Evolutionary conservation across 129 eudicot genomes (phyloP).

Genomic region (Smallanthus sonchifolius): DNA sequence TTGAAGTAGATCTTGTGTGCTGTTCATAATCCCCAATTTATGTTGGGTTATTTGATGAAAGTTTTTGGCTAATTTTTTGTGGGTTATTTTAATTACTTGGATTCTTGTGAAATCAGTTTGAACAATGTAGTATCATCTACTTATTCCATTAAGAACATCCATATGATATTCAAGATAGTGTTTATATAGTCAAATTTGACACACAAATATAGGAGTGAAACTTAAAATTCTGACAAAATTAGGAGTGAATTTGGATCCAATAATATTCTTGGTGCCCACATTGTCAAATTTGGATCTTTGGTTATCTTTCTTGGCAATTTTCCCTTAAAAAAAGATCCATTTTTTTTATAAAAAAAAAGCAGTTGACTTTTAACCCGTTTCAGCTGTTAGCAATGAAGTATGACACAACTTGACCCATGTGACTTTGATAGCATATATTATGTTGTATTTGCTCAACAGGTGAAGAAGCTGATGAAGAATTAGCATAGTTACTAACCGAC

Average conservation of each 20-base stretch:
- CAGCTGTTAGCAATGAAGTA: not conserved
- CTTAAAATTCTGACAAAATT: too few species aligned
- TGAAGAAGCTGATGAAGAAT: slow-evolving; percentile 33
- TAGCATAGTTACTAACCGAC: slow-evolving; percentile 22
- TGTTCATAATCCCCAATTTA: slow-evolving; percentile 6
- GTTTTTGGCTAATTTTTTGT: not conserved
- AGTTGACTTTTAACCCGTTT: not conserved
- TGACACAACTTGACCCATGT: slow-evolving; percentile 12
- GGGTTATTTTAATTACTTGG: not conserved
- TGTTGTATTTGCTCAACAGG: slow-evolving; percentile 33
- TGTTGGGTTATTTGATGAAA: slow-evolving; percentile 1
- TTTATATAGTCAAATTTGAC: not conserved
- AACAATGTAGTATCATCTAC: not conserved
- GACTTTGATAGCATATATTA: slow-evolving; percentile 2
- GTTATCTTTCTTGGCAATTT: not conserved
- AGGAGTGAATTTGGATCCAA: too few species aligned
- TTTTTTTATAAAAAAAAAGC: not conserved
- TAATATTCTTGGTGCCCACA: too few species aligned
- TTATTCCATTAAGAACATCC: not conserved
- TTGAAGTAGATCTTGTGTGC: slow-evolving; percentile 5
- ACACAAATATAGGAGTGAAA: not conserved
- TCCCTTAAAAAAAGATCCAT: too few species aligned
- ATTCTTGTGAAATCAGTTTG: not conserved
- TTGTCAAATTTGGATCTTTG: not conserved
- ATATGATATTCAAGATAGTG: slow-evolving; percentile 12